Evolutionary conservation across 306 rosid genomes (phyloP), one percentile per base, ranked within the genome.

Genomic region (Vigna mungo): DNA sequence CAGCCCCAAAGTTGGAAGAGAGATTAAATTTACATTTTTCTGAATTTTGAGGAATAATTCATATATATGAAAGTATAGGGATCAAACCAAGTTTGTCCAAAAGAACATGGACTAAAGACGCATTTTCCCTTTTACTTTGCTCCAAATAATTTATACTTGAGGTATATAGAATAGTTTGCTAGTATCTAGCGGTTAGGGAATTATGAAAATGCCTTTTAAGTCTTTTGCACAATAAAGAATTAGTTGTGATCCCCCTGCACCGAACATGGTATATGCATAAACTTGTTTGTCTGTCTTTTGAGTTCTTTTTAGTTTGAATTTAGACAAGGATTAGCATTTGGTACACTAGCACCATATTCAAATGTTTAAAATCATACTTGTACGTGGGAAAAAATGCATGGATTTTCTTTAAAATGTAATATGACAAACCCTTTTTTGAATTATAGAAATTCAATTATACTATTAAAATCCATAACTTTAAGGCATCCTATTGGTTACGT

Each of bases 341-440:
- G 18, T 60, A 13, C 13, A 5, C 14, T 59, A 6, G 32, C 39
- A 44, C n/a, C 11, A 8, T 47, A 32, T 49, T n/a, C 46, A 30
- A 32, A 74, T 74, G 25, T 48, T 13, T 63, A 43, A 23, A 63
- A 51, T 76, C 54, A 74, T 44, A 44, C 47, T 25, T 58, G 47
- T 6, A 74, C 8, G 3, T n/a, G 12, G 4, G 18, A 47, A 51
- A 21, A 63, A 37, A 67, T 20, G 25, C 52, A 39, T 63, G 41
- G 12, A 63, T 43, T 20, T 30, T 15, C 9, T 75, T 62, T 34
- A 51, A 39, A 37, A 36, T 64, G 32, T 51, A 43, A 76, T 17
- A 46, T 51, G 15, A 64, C 16, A 39, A 51, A 21, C 36, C 30
- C 21, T 34, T 64, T 49, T 39, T 17, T 12, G 13, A 70, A 17